Evolutionary conservation across 257 asterid species (phyloP).

Genomic region (Petunia axillaris): DNA sequence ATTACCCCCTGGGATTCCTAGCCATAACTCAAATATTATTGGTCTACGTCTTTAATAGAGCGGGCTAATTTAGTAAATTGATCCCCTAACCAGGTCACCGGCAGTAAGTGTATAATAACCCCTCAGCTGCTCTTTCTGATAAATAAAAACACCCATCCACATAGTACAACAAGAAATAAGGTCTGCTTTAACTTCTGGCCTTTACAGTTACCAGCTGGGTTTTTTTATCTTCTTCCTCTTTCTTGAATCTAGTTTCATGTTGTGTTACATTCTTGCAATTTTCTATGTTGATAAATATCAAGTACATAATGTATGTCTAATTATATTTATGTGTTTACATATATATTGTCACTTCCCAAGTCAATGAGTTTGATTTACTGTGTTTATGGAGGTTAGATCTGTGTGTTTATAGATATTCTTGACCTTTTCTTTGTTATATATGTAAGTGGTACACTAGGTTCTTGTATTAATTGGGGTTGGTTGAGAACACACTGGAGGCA

Average conservation of each 20-base stretch:
- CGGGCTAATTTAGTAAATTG: background rate
- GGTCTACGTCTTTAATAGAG: background rate
- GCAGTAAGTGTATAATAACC: background rate
- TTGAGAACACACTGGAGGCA: constrained; percentile 47
- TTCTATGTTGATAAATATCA: background rate
- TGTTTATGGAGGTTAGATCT: constrained; percentile 11
- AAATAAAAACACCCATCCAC: background rate
- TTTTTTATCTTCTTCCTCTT: background rate
- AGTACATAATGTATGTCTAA: background rate
- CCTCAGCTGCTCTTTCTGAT: background rate
- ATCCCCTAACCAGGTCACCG: background rate
- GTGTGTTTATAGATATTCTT: background rate
- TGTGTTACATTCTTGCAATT: background rate
- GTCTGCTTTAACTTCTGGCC: background rate
- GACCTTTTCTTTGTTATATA: too few species aligned
- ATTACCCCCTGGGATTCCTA: background rate
- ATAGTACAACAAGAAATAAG: too few species aligned
- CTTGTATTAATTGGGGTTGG: background rate
- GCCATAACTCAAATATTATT: background rate
- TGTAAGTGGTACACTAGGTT: background rate
- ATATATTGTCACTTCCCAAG: background rate
- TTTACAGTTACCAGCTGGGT: background rate
- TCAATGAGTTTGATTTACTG: background rate
- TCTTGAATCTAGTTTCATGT: background rate
- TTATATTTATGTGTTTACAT: background rate